Percentiles rank a stretch among this genome's conserved stretches.
phyloP scores from a whole-genome alignment of 2,329 filamentous ascomycete species.

The Verticillium zaregamsianum region DNA sequence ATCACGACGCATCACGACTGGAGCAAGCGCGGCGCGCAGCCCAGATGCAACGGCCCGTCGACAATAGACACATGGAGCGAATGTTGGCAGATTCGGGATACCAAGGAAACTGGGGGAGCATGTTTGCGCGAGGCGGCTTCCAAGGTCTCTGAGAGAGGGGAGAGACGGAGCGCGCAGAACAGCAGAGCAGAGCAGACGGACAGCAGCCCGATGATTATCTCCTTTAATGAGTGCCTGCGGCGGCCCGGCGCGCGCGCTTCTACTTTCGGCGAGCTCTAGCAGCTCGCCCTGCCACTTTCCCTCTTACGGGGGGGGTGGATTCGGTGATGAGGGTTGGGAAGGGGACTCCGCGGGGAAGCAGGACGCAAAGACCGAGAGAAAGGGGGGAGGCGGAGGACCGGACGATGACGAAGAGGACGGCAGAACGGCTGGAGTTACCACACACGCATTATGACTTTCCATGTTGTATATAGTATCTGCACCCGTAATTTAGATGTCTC shows the following conservation, averaged over 20 bases:
- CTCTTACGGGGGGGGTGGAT: not conserved
- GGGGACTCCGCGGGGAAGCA: not conserved
- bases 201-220: not conserved
- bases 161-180: not conserved
- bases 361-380: not conserved
- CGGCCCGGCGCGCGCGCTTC: not conserved
- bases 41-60: conserved; percentile 12
- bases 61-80: conserved; percentile 10
- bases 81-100: conserved; percentile 14
- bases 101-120: conserved; percentile 12
- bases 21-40: conserved; percentile 11
- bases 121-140: conserved; percentile 13
- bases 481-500: not conserved
- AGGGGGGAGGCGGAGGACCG: not conserved
- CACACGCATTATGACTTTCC: not conserved
- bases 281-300: not conserved
- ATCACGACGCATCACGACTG: conserved; percentile 8
- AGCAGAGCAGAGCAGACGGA: not conserved
- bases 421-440: not conserved
- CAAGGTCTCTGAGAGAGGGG: conserved; percentile 2
- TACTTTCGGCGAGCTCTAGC: not conserved
- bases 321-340: not conserved
- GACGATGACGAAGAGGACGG: not conserved
- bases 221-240: not conserved
- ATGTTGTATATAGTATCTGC: not conserved